Base-by-base conservation (phyloP, 345 rosid species). In the Capsella bursapastoris region DNA sequence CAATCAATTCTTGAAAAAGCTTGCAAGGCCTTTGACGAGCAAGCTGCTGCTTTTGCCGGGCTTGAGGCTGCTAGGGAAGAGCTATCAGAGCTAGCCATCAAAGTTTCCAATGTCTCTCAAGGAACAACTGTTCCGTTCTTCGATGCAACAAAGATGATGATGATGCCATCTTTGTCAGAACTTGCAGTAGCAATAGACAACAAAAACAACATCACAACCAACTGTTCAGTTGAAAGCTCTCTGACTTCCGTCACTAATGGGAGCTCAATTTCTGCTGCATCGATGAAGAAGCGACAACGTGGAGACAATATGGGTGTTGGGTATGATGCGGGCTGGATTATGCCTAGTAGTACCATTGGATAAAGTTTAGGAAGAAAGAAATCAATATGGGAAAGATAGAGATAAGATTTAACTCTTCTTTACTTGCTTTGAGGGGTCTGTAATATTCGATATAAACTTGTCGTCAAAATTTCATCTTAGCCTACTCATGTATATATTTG, bases 1-100 rank as follows among this genome's bases (percentile, higher is more conserved):
- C 98, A 95, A 68, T 77, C 94, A 3, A 95, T 95, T 81, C 92
- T 95, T 0, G 98, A 95, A 72, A 95, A 92, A 83, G 98, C 99
- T 50, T 88, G 97, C 82, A 89, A 87, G 85, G 92, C 89, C 52
- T 83, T 95, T 40, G 88, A 78, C 61, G 98, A 95, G 35, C 93
- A 90, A 79, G 88, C 88, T 43, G 83, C 81, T 64, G 82, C 87
- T 10, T 78, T 87, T 62, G 82, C 87, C 5, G 95, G 95, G 15
- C 93, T 86, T 48, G 99, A 90, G 80, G 93, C 93, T 49, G 97
- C 92, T 6, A 83, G 96, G 34, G 98, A 88, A 80, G 98, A 90
- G 80, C 86, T 92, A 72, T 95, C 99, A 5, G 99, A 88, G 49
- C 83, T 89, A 8, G 97, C 97, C 64, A 87, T 88, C 82, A 88